Conservation (phyloP, 177 flowering plant genomes). For the Vitis hybrid region DNA sequence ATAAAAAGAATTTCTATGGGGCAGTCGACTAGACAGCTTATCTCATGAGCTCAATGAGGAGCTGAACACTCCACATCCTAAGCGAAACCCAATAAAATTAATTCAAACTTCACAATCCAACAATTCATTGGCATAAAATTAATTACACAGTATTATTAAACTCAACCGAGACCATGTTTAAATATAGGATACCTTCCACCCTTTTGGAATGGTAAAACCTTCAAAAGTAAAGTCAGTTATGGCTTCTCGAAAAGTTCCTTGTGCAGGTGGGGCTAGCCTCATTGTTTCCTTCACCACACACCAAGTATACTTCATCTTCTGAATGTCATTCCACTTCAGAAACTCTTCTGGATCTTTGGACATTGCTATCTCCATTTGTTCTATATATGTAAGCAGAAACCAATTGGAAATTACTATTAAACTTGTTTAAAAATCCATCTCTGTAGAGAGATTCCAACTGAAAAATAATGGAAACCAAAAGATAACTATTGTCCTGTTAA, state of each 20-base stretch:
- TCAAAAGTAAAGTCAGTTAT: not conserved
- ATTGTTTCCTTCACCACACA: conserved; percentile 1
- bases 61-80: too few relatives aligned
- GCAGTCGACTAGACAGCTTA: too few relatives aligned
- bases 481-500: too few relatives aligned
- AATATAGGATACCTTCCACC: conserved; percentile 5
- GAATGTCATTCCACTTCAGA: conserved; percentile 4
- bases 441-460: too few relatives aligned
- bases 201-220: conserved; percentile 6
- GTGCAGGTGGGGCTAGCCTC: conserved; percentile 6
- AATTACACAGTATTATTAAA: too few relatives aligned
- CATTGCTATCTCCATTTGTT: conserved; percentile 1
- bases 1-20: too few relatives aligned
- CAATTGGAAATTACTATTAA: not conserved
- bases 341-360: not conserved
- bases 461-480: too few relatives aligned
- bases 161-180: too few relatives aligned
- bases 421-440: not conserved
- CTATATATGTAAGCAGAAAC: not conserved
- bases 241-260: conserved; percentile 7
- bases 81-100: too few relatives aligned
- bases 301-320: conserved; percentile 9
- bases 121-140: too few relatives aligned
- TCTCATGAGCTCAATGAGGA: too few relatives aligned
- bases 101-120: too few relatives aligned